A percentile compares a stretch with the other conserved stretches of the same genome.
Conservation (phyloP, 2,329 filamentous ascomycete species). For the Akanthomyces muscarius region DNA sequence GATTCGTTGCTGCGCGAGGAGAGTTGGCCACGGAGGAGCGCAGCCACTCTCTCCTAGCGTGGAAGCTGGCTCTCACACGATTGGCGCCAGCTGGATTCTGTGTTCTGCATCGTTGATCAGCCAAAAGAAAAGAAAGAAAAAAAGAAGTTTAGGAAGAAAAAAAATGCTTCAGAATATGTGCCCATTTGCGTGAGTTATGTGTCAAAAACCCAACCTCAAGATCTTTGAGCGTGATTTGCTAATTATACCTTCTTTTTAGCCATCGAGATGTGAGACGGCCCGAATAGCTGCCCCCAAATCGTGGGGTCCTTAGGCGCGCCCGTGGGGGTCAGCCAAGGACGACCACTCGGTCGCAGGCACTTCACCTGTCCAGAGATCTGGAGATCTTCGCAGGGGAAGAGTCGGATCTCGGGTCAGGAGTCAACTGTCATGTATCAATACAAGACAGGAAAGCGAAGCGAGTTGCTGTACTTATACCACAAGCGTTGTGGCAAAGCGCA, state of each 20-base stretch:
- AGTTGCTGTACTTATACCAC: not conserved
- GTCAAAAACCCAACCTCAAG: not conserved
- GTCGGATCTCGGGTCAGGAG: not conserved
- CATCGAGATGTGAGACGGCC: not conserved
- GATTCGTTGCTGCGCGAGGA: not conserved
- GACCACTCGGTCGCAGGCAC: not conserved
- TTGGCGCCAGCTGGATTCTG: too few species aligned
- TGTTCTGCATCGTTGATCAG: not conserved
- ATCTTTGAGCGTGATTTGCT: not conserved
- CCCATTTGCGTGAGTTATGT: not conserved
- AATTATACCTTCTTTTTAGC: not conserved
- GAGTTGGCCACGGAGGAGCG: too few species aligned
- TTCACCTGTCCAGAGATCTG: not conserved
- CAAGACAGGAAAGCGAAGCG: too few species aligned
- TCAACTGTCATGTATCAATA: not conserved
- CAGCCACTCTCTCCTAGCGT: not conserved
- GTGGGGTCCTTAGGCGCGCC: not conserved
- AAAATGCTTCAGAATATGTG: not conserved
- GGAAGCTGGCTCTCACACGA: too few species aligned
- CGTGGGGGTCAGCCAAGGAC: not conserved
- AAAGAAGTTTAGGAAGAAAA: not conserved
- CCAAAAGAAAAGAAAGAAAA: not conserved
- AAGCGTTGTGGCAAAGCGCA: not conserved
- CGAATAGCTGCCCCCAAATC: not conserved
- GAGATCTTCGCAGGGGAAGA: not conserved